A percentile compares a stretch with the other conserved stretches of the same genome.
Conservation (phyloP, 2,329 filamentous ascomycete genomes). For the Beauveria pseudobassiana region DNA sequence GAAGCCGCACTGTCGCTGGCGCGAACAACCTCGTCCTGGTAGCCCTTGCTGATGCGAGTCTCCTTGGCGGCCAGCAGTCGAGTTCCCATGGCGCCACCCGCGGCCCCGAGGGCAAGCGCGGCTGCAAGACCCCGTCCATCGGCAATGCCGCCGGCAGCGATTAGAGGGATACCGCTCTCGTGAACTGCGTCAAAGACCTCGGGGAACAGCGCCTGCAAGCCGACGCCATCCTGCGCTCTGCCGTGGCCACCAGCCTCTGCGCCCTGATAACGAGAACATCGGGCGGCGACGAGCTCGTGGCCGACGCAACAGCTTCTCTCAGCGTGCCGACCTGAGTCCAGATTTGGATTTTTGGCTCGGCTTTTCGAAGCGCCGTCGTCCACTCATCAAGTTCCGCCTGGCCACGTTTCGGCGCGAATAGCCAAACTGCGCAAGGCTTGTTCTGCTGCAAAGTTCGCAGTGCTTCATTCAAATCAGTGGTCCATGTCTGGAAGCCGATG, state of each 20-base stretch:
- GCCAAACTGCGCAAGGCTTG: constrained; percentile 35
- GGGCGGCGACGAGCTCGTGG: constrained; percentile 26
- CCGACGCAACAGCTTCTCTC: constrained; percentile 36
- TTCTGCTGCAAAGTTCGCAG: constrained; percentile 22
- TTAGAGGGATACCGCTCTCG: constrained; percentile 30
- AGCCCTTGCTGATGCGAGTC: constrained; percentile 31
- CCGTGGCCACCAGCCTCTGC: constrained; percentile 48
- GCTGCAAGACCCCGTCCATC: constrained; percentile 45
- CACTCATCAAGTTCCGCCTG: constrained; percentile 34
- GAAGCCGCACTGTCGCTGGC: constrained; percentile 30
- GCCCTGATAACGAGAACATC: constrained; percentile 49
- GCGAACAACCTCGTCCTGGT: constrained; percentile 34
- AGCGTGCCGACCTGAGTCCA: constrained; percentile 48
- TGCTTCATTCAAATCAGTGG: constrained; percentile 28
- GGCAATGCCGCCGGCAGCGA: constrained; percentile 46
- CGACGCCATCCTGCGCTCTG: constrained; percentile 32
- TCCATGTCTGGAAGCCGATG: constrained; percentile 40
- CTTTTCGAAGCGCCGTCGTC: constrained; percentile 34
- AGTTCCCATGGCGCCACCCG: constrained; percentile 54
- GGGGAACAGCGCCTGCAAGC: constrained; percentile 41
- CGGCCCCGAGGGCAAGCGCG: constrained; percentile 41
- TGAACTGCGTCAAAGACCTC: constrained; percentile 37
- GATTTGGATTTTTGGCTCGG: constrained; percentile 34
- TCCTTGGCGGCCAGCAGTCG: constrained; percentile 48
- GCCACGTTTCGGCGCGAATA: constrained; percentile 35